Evolutionary conservation across 2,329 filamentous ascomycete species (phyloP), one percentile per base, ranked within the genome.

Genomic region (Septoria linicola): DNA sequence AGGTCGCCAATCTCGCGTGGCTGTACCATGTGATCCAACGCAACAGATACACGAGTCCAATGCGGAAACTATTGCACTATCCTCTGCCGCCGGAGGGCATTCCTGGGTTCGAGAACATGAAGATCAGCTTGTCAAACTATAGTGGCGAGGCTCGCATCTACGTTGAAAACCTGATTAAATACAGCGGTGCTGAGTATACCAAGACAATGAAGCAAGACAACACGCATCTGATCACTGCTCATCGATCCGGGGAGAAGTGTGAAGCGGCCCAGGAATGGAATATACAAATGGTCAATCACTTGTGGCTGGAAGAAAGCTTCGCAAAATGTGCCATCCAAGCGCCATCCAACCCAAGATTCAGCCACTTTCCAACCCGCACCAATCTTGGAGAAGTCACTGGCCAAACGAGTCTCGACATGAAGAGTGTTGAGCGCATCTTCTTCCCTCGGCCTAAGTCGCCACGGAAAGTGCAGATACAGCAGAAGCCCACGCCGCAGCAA

Each of bases 251-350:
- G 65, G 93, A 97, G 66, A 99, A 99, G 71, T 96, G 88, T 68
- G 84, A 87, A 31, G 93, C 93, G 1, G 93, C 93, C 0, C 81
- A 83, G 55, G 93, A 97, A 71, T 99, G 93, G 93, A 86, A 87
- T 46, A 85, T 97, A 48, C 76, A 89, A 50, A 86, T 96, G 62
- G 76, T 96, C 62, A 99, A 97, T 68, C 93, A 99, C 67, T 78
- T 99, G 1, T 99, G 93, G 93, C 80, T 99, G 39, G 93, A 99
- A 70, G 93, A 99, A 66, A 95, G 90, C 70, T 99, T 97, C 66
- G 89, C 92, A 1, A 89, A 87, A 67, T 96, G 90, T 74, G 80
- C 87, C 64, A 75, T 86, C 51, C 86, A 89, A 66, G 81, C 82
- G 0, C 73, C 91, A 17, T 86, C 87, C 3, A 81, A 88, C 44